Base-by-base conservation (phyloP, 1,284 basidiomycete genomes). In the Leccinum griseonigrum region DNA sequence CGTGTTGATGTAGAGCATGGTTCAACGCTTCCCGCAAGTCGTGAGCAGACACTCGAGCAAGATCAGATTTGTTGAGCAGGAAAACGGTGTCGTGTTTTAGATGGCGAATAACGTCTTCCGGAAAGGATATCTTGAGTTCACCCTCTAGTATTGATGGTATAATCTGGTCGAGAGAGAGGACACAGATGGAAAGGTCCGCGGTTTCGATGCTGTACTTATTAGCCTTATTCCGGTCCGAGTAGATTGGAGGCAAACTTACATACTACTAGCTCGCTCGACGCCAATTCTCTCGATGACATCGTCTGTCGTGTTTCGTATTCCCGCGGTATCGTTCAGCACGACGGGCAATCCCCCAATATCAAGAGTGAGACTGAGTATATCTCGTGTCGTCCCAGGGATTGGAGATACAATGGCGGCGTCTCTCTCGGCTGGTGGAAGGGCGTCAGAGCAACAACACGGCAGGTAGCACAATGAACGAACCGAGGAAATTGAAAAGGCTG, bases 391-490 rank as follows among this genome's bases (percentile, higher is more conserved):
- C 0, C 94, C 94, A 0, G 94, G 90, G 14, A 92, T 79, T 8
- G 87, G 80, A 1, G 94, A 94, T 10, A 95, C 92, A 59, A 97
- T 96, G 0, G 94, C 92, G 0, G 92, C 94, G 64, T 94, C 91
- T 22, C 94, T 81, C 67, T 91, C 89, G 7, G 90, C 92, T 93
- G 67, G 14, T 57, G 6, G 36, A 22, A 52, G 53, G 3, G 28
- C 31, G 26, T 58, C 18, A 36, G 38, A 52, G 1, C 10, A 1
- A 18, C 54, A 2, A 63, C 38, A 53, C 8, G 51, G 53, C 54
- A 1, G 18, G 22, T 46, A 52, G 8, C 8, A 10, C 2, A 10
- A 36, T 31, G 26, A 34, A 66, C 79, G n/a, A 65, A 88, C 92
- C 91, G 9, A 95, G 77, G 71, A 87, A 90, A 69, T 95, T 95